Conservation (phyloP, 345 rosid species). For the Camelina hispida region DNA sequence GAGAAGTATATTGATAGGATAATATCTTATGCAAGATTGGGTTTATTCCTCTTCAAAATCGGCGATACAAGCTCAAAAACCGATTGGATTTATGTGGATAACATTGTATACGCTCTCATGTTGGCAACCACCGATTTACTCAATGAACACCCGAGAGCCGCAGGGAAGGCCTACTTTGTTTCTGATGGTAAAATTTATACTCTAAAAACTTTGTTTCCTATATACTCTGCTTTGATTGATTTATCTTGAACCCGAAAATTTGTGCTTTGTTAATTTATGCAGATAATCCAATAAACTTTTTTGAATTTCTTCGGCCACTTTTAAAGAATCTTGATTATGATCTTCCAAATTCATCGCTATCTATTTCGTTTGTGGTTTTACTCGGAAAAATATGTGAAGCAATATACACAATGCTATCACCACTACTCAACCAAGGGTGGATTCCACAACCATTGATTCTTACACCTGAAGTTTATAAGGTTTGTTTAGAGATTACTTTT, state of each 20-base stretch:
- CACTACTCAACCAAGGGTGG: constrained; percentile 25
- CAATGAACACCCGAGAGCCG: constrained; percentile 3
- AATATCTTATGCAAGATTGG: constrained; percentile 36
- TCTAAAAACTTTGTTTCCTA: not conserved
- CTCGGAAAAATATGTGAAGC: constrained; percentile 27
- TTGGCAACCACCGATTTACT: constrained; percentile 30
- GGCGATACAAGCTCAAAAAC: constrained; percentile 35
- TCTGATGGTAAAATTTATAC: constrained; percentile 21
- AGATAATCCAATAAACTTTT: constrained; percentile 34
- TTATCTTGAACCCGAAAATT: not conserved
- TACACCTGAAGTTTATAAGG: constrained; percentile 38
- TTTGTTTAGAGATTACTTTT: not conserved
- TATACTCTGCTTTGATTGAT: not conserved
- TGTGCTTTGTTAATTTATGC: not conserved
- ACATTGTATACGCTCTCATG: constrained; percentile 30
- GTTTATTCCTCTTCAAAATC: constrained; percentile 33
- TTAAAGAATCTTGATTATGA: constrained; percentile 37
- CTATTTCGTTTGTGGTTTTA: constrained; percentile 15
- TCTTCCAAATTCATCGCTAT: constrained; percentile 30
- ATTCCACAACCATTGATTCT: constrained; percentile 45
- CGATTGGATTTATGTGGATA: constrained; percentile 34
- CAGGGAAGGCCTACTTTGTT: constrained; percentile 37
- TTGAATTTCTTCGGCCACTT: constrained; percentile 33
- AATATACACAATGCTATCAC: constrained; percentile 19
- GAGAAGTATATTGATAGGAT: constrained; percentile 37